Base-by-base conservation (phyloP, 495 filamentous ascomycete species). In the Durotheca rogersii region DNA sequence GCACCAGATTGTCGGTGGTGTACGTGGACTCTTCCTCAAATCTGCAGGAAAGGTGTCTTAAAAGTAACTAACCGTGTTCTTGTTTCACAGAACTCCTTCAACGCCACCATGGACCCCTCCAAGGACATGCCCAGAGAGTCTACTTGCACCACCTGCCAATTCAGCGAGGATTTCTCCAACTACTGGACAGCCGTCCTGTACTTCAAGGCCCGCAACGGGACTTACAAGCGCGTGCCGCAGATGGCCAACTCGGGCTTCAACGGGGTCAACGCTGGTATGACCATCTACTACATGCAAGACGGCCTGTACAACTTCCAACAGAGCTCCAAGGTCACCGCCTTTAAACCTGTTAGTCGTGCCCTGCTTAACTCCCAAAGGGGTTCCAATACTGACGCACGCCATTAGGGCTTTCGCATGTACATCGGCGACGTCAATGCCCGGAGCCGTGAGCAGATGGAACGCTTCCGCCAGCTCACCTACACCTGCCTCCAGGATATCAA, bases 181-280 rank as follows among this genome's bases (percentile, higher is more conserved):
- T 79, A 79, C 69, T 79, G 75, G 75, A 77, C 75, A 0, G 74
- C 75, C 33, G 70, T 68, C 61, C 57, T 79, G 36, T 79, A 77
- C 65, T 79, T 76, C 65, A 68, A 68, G 53, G 73, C 75, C 6
- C 67, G 67, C 18, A 79, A 79, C 56, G 74, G 74, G 19, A 73
- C 66, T 12, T 76, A 71, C 64, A 72, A 76, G 61, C 74, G 74
- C 15, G 72, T 79, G 10, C 68, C 71, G 10, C 75, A 79, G 54
- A 0, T 37, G 19, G 6, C 27, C 14, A 21, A 25, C n/a, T 30
- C 32, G 67, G 67, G 7, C 30, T 61, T 0, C 72, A 75, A 53
- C 77, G n/a, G n/a, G n/a, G n/a, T 75, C 59, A 67, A 62, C 60
- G 76, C 79, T 54, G 57, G 65, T 20, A 76, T 74, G 52, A 69